Conservation (phyloP, 2,329 filamentous ascomycete genomes). For the Orbilia javanica region DNA sequence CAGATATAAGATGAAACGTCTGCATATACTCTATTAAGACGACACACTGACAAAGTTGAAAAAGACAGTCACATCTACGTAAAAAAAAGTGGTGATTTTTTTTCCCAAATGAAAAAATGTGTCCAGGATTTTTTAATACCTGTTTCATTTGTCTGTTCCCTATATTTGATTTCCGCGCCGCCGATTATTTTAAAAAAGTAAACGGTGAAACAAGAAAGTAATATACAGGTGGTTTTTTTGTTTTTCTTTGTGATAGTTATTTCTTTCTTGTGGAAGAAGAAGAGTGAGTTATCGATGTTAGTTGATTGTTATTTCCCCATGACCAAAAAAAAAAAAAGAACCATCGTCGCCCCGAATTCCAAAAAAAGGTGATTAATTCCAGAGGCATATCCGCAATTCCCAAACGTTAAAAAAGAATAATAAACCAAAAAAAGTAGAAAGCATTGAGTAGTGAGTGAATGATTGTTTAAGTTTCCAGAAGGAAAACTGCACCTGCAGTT, state of each 20-base stretch:
- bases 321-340: slow-evolving; percentile 2
- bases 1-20: not conserved
- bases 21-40: not conserved
- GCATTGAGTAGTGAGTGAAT: slow-evolving; percentile 22
- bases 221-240: slow-evolving; percentile 46
- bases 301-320: not conserved
- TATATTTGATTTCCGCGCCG: slow-evolving; percentile 22
- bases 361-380: slow-evolving; percentile 33
- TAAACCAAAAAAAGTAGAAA: not conserved
- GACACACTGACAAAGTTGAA: not conserved
- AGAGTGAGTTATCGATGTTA: not conserved
- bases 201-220: slow-evolving; percentile 43
- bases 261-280: not conserved
- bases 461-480: not conserved
- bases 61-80: slow-evolving; percentile 37
- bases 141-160: too few species aligned
- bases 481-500: slow-evolving; percentile 35
- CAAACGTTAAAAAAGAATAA: slow-evolving; percentile 7
- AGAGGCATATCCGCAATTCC: slow-evolving; percentile 22
- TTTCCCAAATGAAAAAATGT: too few species aligned
- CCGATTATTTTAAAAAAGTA: slow-evolving; percentile 17
- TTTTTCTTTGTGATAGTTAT: not conserved
- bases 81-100: slow-evolving; percentile 33
- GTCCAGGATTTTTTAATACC: too few species aligned
- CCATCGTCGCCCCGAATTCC: not conserved